Evolutionary conservation across 805 yeast species (phyloP).

Genomic region (Wickerhamomyces strasburgensis): DNA sequence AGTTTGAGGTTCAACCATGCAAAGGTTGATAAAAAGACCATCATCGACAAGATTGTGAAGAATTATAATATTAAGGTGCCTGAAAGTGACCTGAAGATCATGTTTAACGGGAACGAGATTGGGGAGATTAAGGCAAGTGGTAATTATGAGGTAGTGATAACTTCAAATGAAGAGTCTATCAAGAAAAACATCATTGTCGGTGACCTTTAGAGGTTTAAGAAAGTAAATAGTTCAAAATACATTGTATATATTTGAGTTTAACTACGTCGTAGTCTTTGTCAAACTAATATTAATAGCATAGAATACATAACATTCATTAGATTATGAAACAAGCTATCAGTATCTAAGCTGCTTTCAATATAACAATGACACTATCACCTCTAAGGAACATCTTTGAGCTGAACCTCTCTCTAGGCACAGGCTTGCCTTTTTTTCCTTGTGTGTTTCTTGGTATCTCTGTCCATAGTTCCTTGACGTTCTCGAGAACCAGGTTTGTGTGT

Average conservation of each 20-base stretch:
- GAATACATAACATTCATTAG: not conserved
- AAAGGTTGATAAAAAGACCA: constrained; percentile 4
- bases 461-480: constrained; percentile 87
- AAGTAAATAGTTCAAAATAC: too few relatives aligned
- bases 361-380: constrained; percentile 92
- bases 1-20: constrained; percentile 7
- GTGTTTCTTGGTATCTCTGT: constrained; percentile 54
- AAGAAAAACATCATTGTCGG: constrained; percentile 15
- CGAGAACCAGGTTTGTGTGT: constrained; percentile 90
- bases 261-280: too few relatives aligned
- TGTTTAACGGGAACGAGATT: constrained; percentile 1
- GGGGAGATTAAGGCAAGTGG: constrained; percentile 16
- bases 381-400: constrained; percentile 85
- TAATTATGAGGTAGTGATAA: constrained; percentile 16
- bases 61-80: constrained; percentile 17
- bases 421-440: constrained; percentile 68
- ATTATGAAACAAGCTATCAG: not conserved
- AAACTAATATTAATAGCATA: not conserved
- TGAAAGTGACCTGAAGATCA: constrained; percentile 12
- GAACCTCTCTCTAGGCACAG: constrained; percentile 68
- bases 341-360: constrained; percentile 44
- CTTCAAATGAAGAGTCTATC: constrained; percentile 9
- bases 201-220: too few relatives aligned
- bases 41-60: constrained; percentile 10
- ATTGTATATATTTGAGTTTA: too few relatives aligned